These are phyloP conservation scores for Leptographium galeiforme DNA, from an alignment of 2,329 filamentous ascomycete genomes.

Conservation along the genomic window DNA sequence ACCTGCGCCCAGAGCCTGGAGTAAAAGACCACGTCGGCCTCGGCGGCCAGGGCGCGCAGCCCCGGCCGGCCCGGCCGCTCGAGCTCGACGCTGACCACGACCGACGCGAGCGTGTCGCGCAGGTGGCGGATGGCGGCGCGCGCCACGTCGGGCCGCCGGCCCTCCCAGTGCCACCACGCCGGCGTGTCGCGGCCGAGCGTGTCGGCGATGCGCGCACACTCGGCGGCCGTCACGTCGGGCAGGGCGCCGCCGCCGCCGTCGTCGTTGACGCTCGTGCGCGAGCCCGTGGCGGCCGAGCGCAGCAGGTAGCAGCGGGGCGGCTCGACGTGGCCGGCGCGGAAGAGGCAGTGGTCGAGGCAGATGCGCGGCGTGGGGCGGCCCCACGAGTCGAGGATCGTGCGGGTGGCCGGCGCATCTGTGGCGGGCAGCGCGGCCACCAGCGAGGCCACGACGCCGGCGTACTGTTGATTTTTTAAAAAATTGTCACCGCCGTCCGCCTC, in stretches of 20 bases:
- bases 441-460: slow-evolving; percentile 19
- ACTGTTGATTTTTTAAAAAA: too few relatives aligned
- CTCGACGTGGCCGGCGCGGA: slow-evolving; percentile 37
- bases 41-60: slow-evolving; percentile 42
- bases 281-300: slow-evolving; percentile 42
- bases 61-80: slow-evolving; percentile 55
- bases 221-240: slow-evolving; percentile 50
- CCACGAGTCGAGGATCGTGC: slow-evolving; percentile 41
- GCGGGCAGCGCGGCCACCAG: slow-evolving; percentile 42
- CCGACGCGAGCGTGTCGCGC: slow-evolving; percentile 15
- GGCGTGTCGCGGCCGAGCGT: slow-evolving; percentile 16
- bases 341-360: slow-evolving; percentile 40
- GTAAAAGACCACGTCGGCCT: slow-evolving; percentile 62
- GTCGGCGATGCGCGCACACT: slow-evolving; percentile 38
- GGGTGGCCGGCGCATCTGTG: slow-evolving; percentile 33
- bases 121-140: slow-evolving; percentile 45
- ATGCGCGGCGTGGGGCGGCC: slow-evolving; percentile 14
- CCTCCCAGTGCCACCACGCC: slow-evolving; percentile 62
- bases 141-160: slow-evolving; percentile 49
- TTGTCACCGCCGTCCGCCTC: neutral
- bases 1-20: slow-evolving; percentile 59
- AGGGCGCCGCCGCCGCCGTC: slow-evolving; percentile 38
- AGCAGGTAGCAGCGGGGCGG: slow-evolving; percentile 59
- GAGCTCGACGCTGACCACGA: slow-evolving; percentile 53
- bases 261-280: slow-evolving; percentile 58